These are phyloP conservation scores for Pinus taeda DNA, from an alignment of 75 land plant genomes.

Conservation along the genomic window DNA sequence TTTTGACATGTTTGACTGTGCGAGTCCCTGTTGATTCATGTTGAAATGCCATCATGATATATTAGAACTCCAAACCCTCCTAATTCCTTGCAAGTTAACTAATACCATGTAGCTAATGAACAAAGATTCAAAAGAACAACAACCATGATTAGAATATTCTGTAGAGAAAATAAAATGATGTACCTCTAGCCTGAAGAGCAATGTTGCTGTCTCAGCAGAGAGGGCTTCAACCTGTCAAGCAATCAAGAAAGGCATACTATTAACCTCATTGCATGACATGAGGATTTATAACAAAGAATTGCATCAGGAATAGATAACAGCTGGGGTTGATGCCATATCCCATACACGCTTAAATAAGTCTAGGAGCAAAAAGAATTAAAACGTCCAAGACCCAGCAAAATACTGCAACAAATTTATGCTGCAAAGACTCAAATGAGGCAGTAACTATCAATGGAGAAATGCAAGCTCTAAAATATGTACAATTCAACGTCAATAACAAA, in stretches of 20 bases:
- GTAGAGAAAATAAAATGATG: not conserved
- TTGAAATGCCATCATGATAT: not conserved
- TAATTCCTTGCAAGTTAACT: not conserved
- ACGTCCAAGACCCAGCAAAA: not conserved
- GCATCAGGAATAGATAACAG: not conserved
- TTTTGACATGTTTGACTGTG: constrained; percentile 18
- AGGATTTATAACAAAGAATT: not conserved
- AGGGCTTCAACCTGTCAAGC: constrained; percentile 80
- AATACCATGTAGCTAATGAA: not conserved
- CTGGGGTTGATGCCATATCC: not conserved
- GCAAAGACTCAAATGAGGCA: not conserved
- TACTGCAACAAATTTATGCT: not conserved
- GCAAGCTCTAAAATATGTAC: not conserved
- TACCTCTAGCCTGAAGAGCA: constrained; percentile 86
- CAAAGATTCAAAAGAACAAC: not conserved
- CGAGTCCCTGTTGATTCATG: constrained; percentile 35
- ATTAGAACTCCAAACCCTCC: not conserved
- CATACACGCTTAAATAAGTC: not conserved
- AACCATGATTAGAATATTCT: not conserved
- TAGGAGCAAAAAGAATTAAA: not conserved
- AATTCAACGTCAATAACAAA: not conserved
- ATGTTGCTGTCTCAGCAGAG: constrained; percentile 88
- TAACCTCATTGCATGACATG: not conserved
- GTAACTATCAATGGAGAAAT: not conserved
- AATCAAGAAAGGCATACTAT: not conserved